Evolutionary conservation across 108 stramenopile species (phyloP), one percentile per base, ranked within the genome.

Genomic region (Pelagomonas calceolata): DNA sequence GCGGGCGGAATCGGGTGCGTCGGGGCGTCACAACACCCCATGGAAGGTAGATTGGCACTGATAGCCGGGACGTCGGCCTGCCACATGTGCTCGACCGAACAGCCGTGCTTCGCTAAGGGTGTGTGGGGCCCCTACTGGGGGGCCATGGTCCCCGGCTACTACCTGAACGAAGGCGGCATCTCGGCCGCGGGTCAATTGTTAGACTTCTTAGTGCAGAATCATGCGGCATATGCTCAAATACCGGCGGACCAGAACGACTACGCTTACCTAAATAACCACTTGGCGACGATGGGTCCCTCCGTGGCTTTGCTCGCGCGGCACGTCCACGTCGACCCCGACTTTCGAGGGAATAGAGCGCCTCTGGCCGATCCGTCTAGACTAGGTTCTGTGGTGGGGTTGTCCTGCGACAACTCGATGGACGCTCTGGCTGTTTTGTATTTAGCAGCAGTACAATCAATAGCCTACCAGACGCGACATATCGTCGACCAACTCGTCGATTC

Each of bases 21-120:
- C 36, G 51, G 34, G 32, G 69, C 29, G 0, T 30, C 66, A 34
- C 15, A 34, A 14, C 44, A 63, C 36, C 64, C 64, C 4, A 15
- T 29, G 69, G 75, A 64, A 43, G 30, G 26, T 64, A 34, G 65
- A 43, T 31, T 75, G 35, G 69, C 65, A 17, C 16, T 75, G 4
- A 68, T 75, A 34, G 69, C 64, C 17, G 75, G 75, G 26, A 75
- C 75, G 10, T 71, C 70, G 63, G 39, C n/a, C 65, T 75, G 75
- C 39, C 34, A 51, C 35, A 51, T 75, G 37, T 29, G 33, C 12
- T 30, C 51, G 33, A 32, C 64, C 31, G 33, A 32, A 34, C 0
- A 64, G 5, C 70, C 70, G 43, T 30, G 44, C 26, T 66, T 1
- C 30, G 75, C 70, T 10, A 51, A 74, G 78, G 9, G 80, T 66